These are phyloP conservation scores for Prunus fruticosa DNA, from an alignment of 306 rosid species.

Conservation along the genomic window DNA sequence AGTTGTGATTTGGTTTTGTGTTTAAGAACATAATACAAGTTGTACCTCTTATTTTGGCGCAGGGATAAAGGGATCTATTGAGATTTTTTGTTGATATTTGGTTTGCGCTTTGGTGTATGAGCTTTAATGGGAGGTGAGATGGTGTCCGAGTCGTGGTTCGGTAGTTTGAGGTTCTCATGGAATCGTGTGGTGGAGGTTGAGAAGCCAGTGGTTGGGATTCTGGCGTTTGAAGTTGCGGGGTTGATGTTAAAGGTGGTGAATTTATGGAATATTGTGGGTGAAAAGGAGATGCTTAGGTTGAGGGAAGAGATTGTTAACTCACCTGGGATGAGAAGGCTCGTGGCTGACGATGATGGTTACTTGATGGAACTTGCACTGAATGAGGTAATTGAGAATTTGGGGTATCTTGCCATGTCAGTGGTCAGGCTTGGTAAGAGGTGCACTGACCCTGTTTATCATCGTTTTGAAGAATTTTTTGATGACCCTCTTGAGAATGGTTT, in stretches of 20 bases:
- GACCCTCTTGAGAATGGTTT: slow-evolving; percentile 47
- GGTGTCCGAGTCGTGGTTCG: slow-evolving; percentile 39
- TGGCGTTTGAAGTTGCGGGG: slow-evolving; percentile 67
- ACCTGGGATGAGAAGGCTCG: slow-evolving; percentile 54
- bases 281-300: slow-evolving; percentile 37
- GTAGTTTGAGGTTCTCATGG: slow-evolving; percentile 41
- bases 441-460: slow-evolving; percentile 53
- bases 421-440: slow-evolving; percentile 67
- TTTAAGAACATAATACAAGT: slow-evolving; percentile 21
- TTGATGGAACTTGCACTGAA: slow-evolving; percentile 64
- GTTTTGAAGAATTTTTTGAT: slow-evolving; percentile 44
- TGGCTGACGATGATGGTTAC: slow-evolving; percentile 54
- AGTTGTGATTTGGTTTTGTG: slow-evolving; percentile 2
- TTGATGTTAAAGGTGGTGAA: slow-evolving; percentile 70
- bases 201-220: slow-evolving; percentile 56
- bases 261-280: slow-evolving; percentile 71
- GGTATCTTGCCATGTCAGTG: slow-evolving; percentile 51
- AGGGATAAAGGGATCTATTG: slow-evolving; percentile 33
- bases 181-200: slow-evolving; percentile 38
- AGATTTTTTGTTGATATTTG: slow-evolving; percentile 14
- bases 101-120: slow-evolving; percentile 5
- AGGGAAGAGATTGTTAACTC: slow-evolving; percentile 52
- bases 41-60: slow-evolving; percentile 23
- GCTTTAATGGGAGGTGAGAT: slow-evolving; percentile 43
- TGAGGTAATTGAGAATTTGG: slow-evolving; percentile 58